Evolutionary conservation across 179 eudicot genomes (phyloP), one percentile per base, ranked within the genome.

Genomic region (Heliamphora pulchella): DNA sequence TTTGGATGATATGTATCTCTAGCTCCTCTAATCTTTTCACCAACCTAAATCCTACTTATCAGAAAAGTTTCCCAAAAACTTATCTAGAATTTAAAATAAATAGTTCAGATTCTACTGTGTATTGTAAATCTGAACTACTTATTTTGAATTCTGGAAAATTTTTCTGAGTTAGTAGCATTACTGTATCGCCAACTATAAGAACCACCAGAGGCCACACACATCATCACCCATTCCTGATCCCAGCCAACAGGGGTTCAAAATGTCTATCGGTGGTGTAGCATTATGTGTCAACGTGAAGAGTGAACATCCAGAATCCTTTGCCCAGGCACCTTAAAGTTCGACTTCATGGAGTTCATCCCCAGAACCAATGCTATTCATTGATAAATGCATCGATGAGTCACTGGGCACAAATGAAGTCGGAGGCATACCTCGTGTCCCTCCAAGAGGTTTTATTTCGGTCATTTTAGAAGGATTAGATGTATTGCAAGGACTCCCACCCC

Each of bases 271-370:
- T 54, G 31, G 58, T 10, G 58, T 31, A 31, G 31, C 31, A 31
- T 54, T 31, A 31, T 31, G 31, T 54, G 58, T 54, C 58, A 8
- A 54, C 2, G 58, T 54, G 71, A 31, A 64, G 43, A 20, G 13
- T 64, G 68, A 64, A 64, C 7, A 64, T 64, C 31, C 31, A 31
- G 9, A 5, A 61, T 61, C 22, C 17, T 3, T 15, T 61, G 65
- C 65, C 65, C 65, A n/a, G 22, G 17, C 18, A 15, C 65, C 74
- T 88, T 83, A 92, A 54, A 91, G 89, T 81, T 92, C 91, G 17
- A 92, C 97, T 82, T 91, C 97, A 18, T 92, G 97, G 43, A 91
- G 90, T 61, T 92, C 94, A 53, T 92, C 93, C 66, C 90, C 90
- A 71, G 81, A 80, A 82, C 80, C 83, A 78, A 87, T 89, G 44